Conservation (phyloP, 345 rosid genomes). For the Camelina neglecta region DNA sequence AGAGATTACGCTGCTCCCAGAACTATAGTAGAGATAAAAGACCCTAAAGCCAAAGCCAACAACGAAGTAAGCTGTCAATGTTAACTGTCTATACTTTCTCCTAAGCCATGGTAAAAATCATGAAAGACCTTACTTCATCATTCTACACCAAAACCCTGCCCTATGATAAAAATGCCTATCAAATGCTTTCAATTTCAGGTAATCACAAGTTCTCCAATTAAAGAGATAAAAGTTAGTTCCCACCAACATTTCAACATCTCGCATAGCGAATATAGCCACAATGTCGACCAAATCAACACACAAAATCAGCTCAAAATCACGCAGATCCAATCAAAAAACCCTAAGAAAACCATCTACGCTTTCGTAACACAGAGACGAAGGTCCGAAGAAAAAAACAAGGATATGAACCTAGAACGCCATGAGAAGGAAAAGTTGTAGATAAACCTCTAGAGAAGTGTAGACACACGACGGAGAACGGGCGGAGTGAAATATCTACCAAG, state of each 20-base stretch:
- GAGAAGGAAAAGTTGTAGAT: conserved; percentile 13
- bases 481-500: not conserved
- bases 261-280: conserved; percentile 31
- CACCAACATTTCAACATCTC: conserved; percentile 11
- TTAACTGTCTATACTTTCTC: not conserved
- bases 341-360: conserved; percentile 3
- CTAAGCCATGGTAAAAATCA: not conserved
- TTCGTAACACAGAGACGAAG: conserved; percentile 14
- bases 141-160: conserved; percentile 10
- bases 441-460: conserved; percentile 15
- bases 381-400: too few relatives aligned
- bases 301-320: conserved; percentile 6
- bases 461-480: conserved; percentile 4
- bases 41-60: conserved; percentile 30
- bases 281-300: conserved; percentile 33
- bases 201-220: conserved; percentile 2
- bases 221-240: conserved; percentile 3
- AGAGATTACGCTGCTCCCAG: conserved; percentile 25
- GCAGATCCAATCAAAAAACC: conserved; percentile 43
- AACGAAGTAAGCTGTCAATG: not conserved
- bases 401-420: conserved; percentile 44
- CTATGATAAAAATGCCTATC: not conserved
- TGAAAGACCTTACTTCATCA: not conserved
- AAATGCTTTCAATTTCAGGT: conserved; percentile 15
- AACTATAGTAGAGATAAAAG: conserved; percentile 12